Percentiles rank a stretch among this genome's conserved stretches.
Evolutionary conservation across 169 alveolate species (phyloP).

Genomic region (Plasmodium adleri): DNA sequence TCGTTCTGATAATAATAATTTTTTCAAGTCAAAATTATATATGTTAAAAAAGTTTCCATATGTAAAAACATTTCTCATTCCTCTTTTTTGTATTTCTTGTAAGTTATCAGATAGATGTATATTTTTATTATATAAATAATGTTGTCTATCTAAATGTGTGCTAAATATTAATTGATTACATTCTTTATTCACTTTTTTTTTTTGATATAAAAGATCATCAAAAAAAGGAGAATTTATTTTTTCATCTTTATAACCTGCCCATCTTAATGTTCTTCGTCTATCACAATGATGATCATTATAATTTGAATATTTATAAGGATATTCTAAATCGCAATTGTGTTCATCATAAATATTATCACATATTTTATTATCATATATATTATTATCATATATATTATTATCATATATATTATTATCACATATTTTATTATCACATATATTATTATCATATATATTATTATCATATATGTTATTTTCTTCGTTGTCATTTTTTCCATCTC

Average conservation of each 20-base stretch:
- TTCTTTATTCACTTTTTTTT: not conserved
- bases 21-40: conserved; percentile 22
- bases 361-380: too few species aligned
- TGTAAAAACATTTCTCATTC: conserved; percentile 33
- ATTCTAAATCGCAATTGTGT: too few species aligned
- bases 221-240: not conserved
- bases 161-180: not conserved
- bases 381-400: too few species aligned
- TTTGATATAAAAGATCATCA: not conserved
- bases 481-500: too few species aligned
- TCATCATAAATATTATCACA: too few species aligned
- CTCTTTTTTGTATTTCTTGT: conserved; percentile 36
- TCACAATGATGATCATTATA: not conserved
- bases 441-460: too few species aligned
- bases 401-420: too few species aligned
- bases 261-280: not conserved
- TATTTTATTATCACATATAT: too few species aligned
- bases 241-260: not conserved
- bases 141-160: not conserved
- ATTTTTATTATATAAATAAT: not conserved
- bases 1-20: conserved; percentile 7
- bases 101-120: conserved; percentile 15
- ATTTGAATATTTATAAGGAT: too few species aligned
- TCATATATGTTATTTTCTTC: too few species aligned
- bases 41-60: conserved; percentile 21